phyloP scores from a whole-genome alignment of 2,329 filamentous ascomycete genomes.

The Calonectria hawksworthii region DNA sequence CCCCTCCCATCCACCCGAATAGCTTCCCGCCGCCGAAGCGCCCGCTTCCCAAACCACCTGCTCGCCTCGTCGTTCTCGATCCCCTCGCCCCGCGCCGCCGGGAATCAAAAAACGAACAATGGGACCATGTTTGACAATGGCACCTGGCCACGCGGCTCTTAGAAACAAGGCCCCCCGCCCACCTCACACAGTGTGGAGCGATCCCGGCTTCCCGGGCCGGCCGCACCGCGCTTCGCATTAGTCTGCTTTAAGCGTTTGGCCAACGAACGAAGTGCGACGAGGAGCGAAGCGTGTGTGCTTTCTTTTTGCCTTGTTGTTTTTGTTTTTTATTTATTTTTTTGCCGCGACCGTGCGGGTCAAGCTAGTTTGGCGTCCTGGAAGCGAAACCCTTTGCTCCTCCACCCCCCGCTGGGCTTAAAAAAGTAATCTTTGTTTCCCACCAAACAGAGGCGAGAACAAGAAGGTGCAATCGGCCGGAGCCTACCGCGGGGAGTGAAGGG shows the following conservation, averaged over 20 bases:
- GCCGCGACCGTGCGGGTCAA: constrained; percentile 13
- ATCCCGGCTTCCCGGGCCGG: constrained; percentile 22
- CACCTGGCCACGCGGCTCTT: background rate
- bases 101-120: constrained; percentile 1
- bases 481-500: background rate
- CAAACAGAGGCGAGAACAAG: background rate
- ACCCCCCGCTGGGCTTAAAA: background rate
- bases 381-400: background rate
- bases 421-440: background rate
- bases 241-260: constrained; percentile 21
- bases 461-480: background rate
- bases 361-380: background rate
- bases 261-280: background rate
- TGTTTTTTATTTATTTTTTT: background rate
- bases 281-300: background rate
- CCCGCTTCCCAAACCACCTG: constrained; percentile 28
- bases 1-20: constrained; percentile 16
- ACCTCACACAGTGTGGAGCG: constrained; percentile 27
- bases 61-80: constrained; percentile 20
- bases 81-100: background rate
- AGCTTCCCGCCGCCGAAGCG: constrained; percentile 6
- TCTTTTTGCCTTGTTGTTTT: background rate
- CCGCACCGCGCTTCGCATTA: constrained; percentile 20
- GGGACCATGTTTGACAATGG: background rate
- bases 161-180: background rate